Percentiles rank a stretch among this genome's conserved stretches.
phyloP scores from a whole-genome alignment of 192 early-diverging fungal genomes.

The Coemansia sp. region DNA sequence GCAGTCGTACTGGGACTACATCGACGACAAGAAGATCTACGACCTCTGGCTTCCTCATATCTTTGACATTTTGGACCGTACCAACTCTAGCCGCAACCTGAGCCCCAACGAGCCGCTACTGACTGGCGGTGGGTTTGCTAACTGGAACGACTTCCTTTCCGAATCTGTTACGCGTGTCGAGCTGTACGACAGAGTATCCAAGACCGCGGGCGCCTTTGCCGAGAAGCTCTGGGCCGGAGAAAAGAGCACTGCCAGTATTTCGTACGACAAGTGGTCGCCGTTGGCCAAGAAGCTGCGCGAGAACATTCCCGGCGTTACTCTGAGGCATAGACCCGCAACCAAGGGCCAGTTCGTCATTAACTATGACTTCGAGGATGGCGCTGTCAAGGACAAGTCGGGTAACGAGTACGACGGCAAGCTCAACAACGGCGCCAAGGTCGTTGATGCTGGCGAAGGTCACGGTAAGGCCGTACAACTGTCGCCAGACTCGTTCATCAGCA shows the following conservation, averaged over 20 bases:
- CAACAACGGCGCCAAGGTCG: slow-evolving; percentile 38
- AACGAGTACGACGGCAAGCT: slow-evolving; percentile 53
- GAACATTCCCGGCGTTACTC: slow-evolving; percentile 51
- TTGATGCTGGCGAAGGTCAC: slow-evolving; percentile 44
- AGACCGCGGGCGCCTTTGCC: slow-evolving; percentile 41
- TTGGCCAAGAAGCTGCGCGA: slow-evolving; percentile 54
- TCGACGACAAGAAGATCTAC: slow-evolving; percentile 43
- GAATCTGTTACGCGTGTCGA: slow-evolving; percentile 55
- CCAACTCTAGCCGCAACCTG: slow-evolving; percentile 46
- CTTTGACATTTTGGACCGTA: slow-evolving; percentile 45
- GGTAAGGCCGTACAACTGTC: slow-evolving; percentile 43
- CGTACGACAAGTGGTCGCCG: slow-evolving; percentile 46
- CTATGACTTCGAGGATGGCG: slow-evolving; percentile 49
- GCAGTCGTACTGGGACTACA: slow-evolving; percentile 36
- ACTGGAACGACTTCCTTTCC: slow-evolving; percentile 52
- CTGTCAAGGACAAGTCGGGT: slow-evolving; percentile 37
- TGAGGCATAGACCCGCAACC: slow-evolving; percentile 32
- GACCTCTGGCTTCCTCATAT: slow-evolving; percentile 52
- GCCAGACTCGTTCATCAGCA: slow-evolving; percentile 34
- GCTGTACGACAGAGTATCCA: slow-evolving; percentile 46
- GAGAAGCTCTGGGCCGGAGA: slow-evolving; percentile 55
- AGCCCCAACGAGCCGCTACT: slow-evolving; percentile 35
- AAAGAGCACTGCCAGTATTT: slow-evolving; percentile 37
- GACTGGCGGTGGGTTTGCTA: slow-evolving; percentile 50
- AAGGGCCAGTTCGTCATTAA: slow-evolving; percentile 44